phyloP scores from a whole-genome alignment of 768 basidiomycete genomes.

The Mycena alexandri region DNA sequence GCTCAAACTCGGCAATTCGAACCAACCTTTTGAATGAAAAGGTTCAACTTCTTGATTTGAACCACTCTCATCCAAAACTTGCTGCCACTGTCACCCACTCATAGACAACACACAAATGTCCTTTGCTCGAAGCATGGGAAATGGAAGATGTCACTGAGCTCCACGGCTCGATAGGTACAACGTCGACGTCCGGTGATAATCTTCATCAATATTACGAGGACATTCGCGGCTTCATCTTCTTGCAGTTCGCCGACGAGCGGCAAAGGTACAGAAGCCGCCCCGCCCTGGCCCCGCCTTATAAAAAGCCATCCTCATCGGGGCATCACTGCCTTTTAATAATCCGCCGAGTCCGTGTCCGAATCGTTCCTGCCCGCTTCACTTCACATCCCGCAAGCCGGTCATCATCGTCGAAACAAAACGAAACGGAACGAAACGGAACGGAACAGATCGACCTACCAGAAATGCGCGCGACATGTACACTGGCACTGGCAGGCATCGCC shows the following conservation, averaged over 20 bases:
- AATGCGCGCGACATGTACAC: not conserved
- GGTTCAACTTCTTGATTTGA: no score
- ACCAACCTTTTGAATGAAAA: no score
- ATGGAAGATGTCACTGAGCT: not conserved
- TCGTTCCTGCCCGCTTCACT: no score
- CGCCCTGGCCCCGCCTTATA: no score
- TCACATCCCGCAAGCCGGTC: no score
- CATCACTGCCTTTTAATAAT: no score
- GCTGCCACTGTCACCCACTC: no score
- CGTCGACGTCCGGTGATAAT: not conserved
- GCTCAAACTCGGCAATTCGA: no score
- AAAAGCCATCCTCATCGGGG: no score
- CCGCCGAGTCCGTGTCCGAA: no score
- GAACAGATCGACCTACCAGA: not conserved
- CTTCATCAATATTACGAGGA: not conserved
- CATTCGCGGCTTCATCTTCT: not conserved
- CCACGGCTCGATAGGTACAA: not conserved
- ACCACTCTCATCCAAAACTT: no score
- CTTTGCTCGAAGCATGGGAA: not conserved
- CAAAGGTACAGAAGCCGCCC: no score
- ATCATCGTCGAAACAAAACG: not conserved
- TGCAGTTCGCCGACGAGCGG: not conserved
- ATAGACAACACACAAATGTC: not conserved
- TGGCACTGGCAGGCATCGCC: slow-evolving; percentile 1
- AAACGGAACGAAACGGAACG: not conserved